phyloP scores from a whole-genome alignment of 306 rosid genomes.

The Quercus mongolica region DNA sequence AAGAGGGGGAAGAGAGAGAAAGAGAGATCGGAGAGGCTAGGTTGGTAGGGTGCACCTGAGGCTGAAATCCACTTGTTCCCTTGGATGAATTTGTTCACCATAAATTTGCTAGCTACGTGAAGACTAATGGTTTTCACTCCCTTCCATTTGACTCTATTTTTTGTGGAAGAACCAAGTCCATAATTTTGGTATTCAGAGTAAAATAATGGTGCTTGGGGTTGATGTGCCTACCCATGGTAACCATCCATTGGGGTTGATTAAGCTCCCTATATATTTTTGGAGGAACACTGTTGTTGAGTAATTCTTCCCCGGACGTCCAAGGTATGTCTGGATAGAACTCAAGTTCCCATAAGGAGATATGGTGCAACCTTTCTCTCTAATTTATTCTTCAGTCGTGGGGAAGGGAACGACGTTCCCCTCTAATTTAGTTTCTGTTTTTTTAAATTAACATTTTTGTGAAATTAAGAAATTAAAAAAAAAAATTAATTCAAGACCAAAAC shows the following conservation, averaged over 20 bases:
- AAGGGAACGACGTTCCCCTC: no score
- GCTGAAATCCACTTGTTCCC: conserved; percentile 54
- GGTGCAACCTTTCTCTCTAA: conserved; percentile 28
- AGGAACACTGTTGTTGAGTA: conserved; percentile 66
- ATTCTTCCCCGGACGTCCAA: conserved; percentile 86
- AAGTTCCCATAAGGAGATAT: conserved; percentile 51
- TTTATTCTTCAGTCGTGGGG: no score
- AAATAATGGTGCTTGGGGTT: conserved; percentile 68
- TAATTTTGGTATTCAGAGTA: conserved; percentile 56
- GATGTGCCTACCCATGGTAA: conserved; percentile 67
- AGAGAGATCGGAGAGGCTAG: conserved; percentile 14
- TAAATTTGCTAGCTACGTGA: conserved; percentile 38
- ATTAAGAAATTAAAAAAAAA: no score
- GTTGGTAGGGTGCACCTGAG: conserved; percentile 32
- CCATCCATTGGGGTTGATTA: conserved; percentile 65
- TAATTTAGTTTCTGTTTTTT: no score
- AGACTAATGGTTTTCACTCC: conserved; percentile 45
- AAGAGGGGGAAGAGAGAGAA: no score
- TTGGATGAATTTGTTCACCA: conserved; percentile 43
- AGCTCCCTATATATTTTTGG: conserved; percentile 31
- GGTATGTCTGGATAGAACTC: conserved; percentile 50
- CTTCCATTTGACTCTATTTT: conserved; percentile 66
- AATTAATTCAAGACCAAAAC: no score
- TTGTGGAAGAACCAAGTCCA: conserved; percentile 63
- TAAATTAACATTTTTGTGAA: no score